phyloP scores from a whole-genome alignment of 179 eudicot species.

The Silene vulgaris region DNA sequence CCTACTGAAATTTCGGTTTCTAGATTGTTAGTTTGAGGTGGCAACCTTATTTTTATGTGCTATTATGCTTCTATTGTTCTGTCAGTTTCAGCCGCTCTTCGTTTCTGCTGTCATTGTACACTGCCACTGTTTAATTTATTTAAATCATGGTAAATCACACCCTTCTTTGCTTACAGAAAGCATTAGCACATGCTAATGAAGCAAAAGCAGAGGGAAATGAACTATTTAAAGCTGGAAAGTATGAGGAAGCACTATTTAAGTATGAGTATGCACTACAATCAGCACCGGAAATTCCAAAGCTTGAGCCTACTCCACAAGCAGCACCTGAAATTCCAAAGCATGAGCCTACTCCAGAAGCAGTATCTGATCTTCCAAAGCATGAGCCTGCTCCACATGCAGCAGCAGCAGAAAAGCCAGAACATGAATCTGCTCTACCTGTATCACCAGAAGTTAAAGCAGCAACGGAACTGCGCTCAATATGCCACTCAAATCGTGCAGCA shows the following conservation, averaged over 20 bases:
- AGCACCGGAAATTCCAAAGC: slow-evolving; percentile 50
- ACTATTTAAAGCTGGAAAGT: slow-evolving; percentile 56
- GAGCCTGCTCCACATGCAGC: slow-evolving; percentile 36
- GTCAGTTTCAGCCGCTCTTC: neutral
- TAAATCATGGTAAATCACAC: neutral
- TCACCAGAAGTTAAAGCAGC: slow-evolving; percentile 57
- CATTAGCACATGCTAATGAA: slow-evolving; percentile 69
- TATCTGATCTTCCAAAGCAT: slow-evolving; percentile 45
- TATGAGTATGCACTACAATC: slow-evolving; percentile 66
- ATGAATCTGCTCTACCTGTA: slow-evolving; percentile 34
- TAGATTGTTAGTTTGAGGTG: neutral
- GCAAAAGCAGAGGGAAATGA: slow-evolving; percentile 75
- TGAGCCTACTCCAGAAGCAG: slow-evolving; percentile 32
- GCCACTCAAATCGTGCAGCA: slow-evolving; percentile 69
- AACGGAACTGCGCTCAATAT: slow-evolving; percentile 72
- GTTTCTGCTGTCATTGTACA: neutral
- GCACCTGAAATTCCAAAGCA: slow-evolving; percentile 44
- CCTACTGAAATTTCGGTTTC: neutral
- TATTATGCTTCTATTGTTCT: neutral
- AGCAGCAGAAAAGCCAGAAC: slow-evolving; percentile 48
- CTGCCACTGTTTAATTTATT: neutral
- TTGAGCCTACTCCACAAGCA: slow-evolving; percentile 31
- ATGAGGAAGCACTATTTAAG: slow-evolving; percentile 71
- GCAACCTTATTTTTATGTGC: neutral
- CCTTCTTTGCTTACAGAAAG: slow-evolving; percentile 41